Evolutionary conservation across 768 basidiomycete species (phyloP), one percentile per base, ranked within the genome.

Genomic region (Boletus insuetus): DNA sequence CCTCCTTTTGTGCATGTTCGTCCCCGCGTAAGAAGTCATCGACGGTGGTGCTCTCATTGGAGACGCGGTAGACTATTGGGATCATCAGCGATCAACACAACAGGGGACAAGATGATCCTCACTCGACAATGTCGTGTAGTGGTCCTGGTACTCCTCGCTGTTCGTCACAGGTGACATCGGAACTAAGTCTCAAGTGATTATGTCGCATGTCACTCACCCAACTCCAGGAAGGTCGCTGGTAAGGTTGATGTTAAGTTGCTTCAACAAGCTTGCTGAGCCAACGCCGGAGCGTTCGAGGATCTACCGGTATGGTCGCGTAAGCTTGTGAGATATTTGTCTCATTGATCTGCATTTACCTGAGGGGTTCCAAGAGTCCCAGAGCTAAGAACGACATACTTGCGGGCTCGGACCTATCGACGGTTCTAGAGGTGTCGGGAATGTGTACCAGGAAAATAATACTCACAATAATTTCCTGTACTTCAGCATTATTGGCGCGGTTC

Each of bases 281-380:
- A 89, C 84, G 66, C 86, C 86, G 44, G 84, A 85, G 58, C 85
- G 83, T 73, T 88, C 86, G 51, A 88, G 74, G 60, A 89, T 87
- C 75, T 83, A 50, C 19, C 11, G 14, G 16, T 26, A 29, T 16
- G n/a, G 32, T 39, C 29, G 13, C 11, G 24, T 56, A 13, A 49
- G 46, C 43, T 22, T 12, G 5, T 11, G 37, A 20, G 6, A 34
- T 9, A 11, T 38, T 22, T 6, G 12, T 38, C n/a, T 11, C 3
- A 40, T 29, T 32, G 20, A 7, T 10, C 7, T 40, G 35, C 19
- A 20, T 46, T 42, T 55, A 70, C 71, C 66, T 78, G 86, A 14
- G 86, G 86, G 2, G 83, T 86, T 20, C 86, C 86, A 14, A 87
- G 79, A 4, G 86, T 87, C 4, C 86, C 85, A 31, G 79, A 79